Evolutionary conservation across 441 rosid species (phyloP), one percentile per base, ranked within the genome.

Genomic region (Pelargonium australe): DNA sequence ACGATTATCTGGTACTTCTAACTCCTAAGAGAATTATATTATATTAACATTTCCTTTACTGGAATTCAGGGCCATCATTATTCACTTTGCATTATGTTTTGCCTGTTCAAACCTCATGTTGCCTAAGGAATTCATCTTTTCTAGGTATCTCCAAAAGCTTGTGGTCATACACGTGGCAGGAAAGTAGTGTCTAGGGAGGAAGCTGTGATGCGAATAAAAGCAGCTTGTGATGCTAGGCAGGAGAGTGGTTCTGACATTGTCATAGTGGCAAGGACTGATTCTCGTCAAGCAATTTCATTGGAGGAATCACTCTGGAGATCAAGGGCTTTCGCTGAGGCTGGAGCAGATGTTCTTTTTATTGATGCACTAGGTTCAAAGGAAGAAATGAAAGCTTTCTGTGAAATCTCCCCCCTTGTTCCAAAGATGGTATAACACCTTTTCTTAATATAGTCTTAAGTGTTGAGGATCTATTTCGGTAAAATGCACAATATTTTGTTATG

Each of bases 371-470:
- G 82, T 64, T 89, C 92, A n/a, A 87, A 81, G 68, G 97, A 91
- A 75, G 97, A 94, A 84, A 91, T 94, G 98, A 88, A 76, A 80
- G 78, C 89, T 17, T 94, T 94, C 76, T 91, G 96, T 77, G 86
- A 84, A 78, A 80, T 87, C 70, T 83, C 91, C 70, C 94, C 90
- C 1, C 34, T 72, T 20, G 87, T 90, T 78, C 97, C 97, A 58
- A 92, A 90, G 83, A 67, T 92, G 98, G 98, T 90, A 81, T 11
- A 14, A 4, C 47, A 55, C 64, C 49, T 71, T 73, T 64, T 45
- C 68, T 28, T 69, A 60, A 37, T 63, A 68, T 7, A 25, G 68
- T 66, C 49, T 19, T 19, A n/a, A 45, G 66, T 75, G 72, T 37
- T 62, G 1, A 20, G 62, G 65, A 61, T 41, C 43, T 65, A n/a